phyloP scores from a whole-genome alignment of 768 basidiomycete genomes.

The Paxillus rubicundulus region DNA sequence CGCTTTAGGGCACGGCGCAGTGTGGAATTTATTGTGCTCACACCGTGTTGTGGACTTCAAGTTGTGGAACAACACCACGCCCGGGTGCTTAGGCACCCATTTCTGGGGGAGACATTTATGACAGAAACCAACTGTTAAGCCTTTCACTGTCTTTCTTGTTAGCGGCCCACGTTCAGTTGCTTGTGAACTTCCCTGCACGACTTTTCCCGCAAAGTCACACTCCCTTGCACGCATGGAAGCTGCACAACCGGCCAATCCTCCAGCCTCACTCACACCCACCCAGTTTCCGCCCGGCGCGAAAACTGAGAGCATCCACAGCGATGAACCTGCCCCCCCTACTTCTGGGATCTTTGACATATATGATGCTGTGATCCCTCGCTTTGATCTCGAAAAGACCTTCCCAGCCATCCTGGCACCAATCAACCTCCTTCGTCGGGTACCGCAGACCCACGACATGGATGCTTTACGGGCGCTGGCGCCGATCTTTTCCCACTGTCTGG shows the following conservation, averaged over 20 bases:
- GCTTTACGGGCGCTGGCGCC: slow-evolving; percentile 28
- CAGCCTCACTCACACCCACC: neutral
- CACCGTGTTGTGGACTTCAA: slow-evolving; percentile 9
- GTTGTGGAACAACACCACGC: neutral
- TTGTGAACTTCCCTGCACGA: neutral
- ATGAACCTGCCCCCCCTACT: slow-evolving; percentile 25
- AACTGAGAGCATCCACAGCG: slow-evolving; percentile 24
- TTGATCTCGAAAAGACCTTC: slow-evolving; percentile 34
- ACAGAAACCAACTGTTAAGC: neutral
- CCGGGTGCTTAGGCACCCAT: neutral
- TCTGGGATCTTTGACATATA: slow-evolving; percentile 10
- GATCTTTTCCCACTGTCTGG: slow-evolving; percentile 23
- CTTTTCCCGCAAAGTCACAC: slow-evolving; percentile 3
- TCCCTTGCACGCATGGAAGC: slow-evolving; percentile 11
- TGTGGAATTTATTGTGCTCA: slow-evolving; percentile 16
- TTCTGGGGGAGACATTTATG: neutral
- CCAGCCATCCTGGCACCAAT: slow-evolving; percentile 35
- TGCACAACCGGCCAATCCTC: neutral
- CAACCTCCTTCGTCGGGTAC: slow-evolving; percentile 24
- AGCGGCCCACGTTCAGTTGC: neutral
- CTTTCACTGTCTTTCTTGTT: neutral
- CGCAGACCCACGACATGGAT: slow-evolving; percentile 23
- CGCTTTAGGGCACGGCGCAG: neutral
- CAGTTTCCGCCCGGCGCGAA: slow-evolving; percentile 5
- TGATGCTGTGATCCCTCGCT: slow-evolving; percentile 12